Evolutionary conservation across 2,329 filamentous ascomycete genomes (phyloP), one percentile per base, ranked within the genome.

Genomic region (Neopestalotiopsis sp.): DNA sequence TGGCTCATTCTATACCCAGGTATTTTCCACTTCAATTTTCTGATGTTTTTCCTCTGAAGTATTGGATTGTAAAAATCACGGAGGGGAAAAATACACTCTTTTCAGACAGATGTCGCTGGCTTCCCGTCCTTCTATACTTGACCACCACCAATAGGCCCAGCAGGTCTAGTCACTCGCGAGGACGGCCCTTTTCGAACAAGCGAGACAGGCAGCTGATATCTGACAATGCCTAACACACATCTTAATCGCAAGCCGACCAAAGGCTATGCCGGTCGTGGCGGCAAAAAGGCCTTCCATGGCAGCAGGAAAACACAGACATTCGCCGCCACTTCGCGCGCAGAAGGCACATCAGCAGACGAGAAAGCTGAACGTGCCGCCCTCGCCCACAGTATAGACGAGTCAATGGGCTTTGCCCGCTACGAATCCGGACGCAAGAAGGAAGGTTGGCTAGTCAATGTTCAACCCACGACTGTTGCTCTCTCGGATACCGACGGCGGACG

Each of bases 381-480:
- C 65, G 94, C 94, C 40, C 90, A 97, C 82, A 89, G 87, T 76
- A 98, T 99, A 78, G 97, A 99, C 83, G 96, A 98, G 83, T 88
- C 89, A 71, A 96, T 98, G 90, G 97, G 96, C 66, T 99, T 99
- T 80, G 87, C 91, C 42, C 92, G 95, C 65, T 98, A 95, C 79
- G 97, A 99, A 72, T 91, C 93, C 40, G 96, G 94, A 62, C 90
- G 92, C 78, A 86, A 84, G 74, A 92, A 91, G 78, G 89, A 92
- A 64, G 95, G 97, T 72, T 99, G 96, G 96, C 89, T 99, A 4
- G 94, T 95, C 74, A 99, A 98, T 78, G 93, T 98, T 83, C 94
- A 97, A 78, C 91, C 94, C 52, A 98, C 96, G 0, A 90, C 90
- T 13, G 87, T 99, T 60, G 77, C 71, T 2, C 72, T 78, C 84